phyloP scores from a whole-genome alignment of 495 filamentous ascomycete species.

The Sphaerosporella brunnea region DNA sequence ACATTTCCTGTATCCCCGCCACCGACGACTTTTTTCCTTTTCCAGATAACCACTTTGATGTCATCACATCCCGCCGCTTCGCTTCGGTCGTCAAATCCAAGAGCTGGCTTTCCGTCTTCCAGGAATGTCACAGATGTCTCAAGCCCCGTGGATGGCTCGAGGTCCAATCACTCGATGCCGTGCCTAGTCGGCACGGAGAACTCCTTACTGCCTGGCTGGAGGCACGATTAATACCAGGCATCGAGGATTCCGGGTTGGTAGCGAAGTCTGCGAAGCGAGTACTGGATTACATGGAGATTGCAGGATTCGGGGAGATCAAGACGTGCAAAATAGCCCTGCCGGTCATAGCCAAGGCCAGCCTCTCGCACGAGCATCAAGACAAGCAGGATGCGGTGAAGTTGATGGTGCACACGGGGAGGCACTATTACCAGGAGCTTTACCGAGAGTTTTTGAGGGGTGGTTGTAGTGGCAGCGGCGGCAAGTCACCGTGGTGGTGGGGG shows the following conservation, averaged over 20 bases:
- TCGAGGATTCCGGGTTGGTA: conserved; percentile 2
- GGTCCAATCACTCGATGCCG: background rate
- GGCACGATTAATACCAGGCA: background rate
- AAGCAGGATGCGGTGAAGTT: background rate
- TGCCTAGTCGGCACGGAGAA: background rate
- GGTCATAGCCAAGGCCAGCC: background rate
- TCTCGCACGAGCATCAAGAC: background rate
- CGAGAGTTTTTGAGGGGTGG: background rate
- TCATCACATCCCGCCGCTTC: background rate
- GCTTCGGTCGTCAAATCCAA: background rate
- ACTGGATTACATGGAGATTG: background rate
- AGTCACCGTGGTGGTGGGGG: conserved; percentile 1
- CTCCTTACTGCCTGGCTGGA: background rate
- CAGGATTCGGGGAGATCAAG: conserved; percentile 1
- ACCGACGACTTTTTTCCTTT: conserved; percentile 4
- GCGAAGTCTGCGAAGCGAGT: background rate
- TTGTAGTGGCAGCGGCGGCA: background rate
- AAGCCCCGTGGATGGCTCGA: background rate
- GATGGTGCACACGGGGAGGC: conserved; percentile 2
- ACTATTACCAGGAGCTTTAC: conserved; percentile 1
- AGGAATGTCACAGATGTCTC: background rate
- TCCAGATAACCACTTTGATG: conserved; percentile 2
- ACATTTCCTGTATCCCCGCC: background rate
- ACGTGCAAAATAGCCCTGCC: conserved; percentile 1
- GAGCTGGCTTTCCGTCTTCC: background rate